Base-by-base conservation (phyloP, 2,329 filamentous ascomycete species). In the Elsinoe perseae region DNA sequence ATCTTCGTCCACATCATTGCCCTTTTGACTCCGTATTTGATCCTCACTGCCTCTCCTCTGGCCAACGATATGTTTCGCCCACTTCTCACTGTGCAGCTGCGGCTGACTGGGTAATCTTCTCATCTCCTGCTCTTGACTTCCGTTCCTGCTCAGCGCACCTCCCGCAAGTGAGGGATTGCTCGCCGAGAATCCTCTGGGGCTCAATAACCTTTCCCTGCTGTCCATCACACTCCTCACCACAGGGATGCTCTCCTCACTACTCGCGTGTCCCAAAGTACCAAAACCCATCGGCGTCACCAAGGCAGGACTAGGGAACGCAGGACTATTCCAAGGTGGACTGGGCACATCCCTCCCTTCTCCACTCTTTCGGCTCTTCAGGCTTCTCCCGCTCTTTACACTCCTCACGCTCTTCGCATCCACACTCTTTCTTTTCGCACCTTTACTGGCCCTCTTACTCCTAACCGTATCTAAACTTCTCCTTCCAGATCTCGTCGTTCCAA, bases 11-110 rank as follows among this genome's bases (percentile, higher is more conserved):
- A 23, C 30, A 10, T 28, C 32, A 14, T 20, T 16, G 16, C 20
- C 16, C 12, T 8, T 16, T 5, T 10, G 20, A 12, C 48, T 34
- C 8, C 27, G 16, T 5, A 21, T 9, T 16, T 28, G 28, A 6
- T 52, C 48, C 14, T 52, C 48, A 25, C 48, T 52, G 2, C 28
- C 25, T 38, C 48, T 21, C 20, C 48, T 52, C 48, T 32, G 25
- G 1, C 28, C 25, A 9, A 38, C 21, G 10, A 52, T 36, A 38
- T 52, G 48, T 20, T 38, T 52, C 10, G 48, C 48, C 48, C 28
- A 32, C 18, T 21, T 52, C 30, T 34, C 40, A 20, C 48, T 52
- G 9, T 34, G 30, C 16, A 50, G 14, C 10, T 50, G 44, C n/a
- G 44, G 44, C 16, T 28, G n/a, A 20, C 44, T 50, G 2, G 44